Evolutionary conservation across 2,329 filamentous ascomycete genomes (phyloP), one percentile per base, ranked within the genome.

Genomic region (Tolypocladium endophyticum): DNA sequence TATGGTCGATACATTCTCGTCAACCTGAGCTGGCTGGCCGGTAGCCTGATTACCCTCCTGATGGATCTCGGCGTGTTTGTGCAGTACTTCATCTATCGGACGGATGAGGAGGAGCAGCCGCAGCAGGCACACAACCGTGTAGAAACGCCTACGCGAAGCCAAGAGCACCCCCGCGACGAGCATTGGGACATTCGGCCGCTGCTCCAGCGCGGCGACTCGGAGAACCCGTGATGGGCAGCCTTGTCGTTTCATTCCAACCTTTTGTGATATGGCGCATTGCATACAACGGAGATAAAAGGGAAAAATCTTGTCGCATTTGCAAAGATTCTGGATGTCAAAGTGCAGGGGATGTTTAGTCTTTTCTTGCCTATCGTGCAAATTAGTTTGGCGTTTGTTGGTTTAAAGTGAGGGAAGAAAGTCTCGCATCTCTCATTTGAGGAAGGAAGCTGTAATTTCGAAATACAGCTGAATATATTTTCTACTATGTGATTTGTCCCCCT

Each of bases 11-110:
- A 97, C 75, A 87, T 97, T 36, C 81, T 93, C 9, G 89, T 97
- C 39, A 99, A 97, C 72, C 76, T 91, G 36, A 92, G 88, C 64
- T 99, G 94, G 94, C 70, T 99, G 61, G 79, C 92, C 4, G 94
- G 94, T 1, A 96, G 92, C 71, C 79, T 94, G 56, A 92, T 95
- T 1, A 97, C 93, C 2, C 76, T 97, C 59, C 74, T 94, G 59
- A 76, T 97, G 64, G 94, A 97, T 73, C 79, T 92, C 71, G 85
- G 82, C 35, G 94, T 97, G 3, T 97, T 97, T 73, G 83, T 85
- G 14, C 93, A 97, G 74, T 97, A 96, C 71, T 97, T 95, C 71
- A 72, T 96, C 69, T 97, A 97, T 72, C 81, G 79, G 64, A 76
- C 75, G 4, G 72, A 75, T 7, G 68, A 71, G 0, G 68, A 70